phyloP scores from a whole-genome alignment of 768 basidiomycete genomes.

The Serendipita sp. region DNA sequence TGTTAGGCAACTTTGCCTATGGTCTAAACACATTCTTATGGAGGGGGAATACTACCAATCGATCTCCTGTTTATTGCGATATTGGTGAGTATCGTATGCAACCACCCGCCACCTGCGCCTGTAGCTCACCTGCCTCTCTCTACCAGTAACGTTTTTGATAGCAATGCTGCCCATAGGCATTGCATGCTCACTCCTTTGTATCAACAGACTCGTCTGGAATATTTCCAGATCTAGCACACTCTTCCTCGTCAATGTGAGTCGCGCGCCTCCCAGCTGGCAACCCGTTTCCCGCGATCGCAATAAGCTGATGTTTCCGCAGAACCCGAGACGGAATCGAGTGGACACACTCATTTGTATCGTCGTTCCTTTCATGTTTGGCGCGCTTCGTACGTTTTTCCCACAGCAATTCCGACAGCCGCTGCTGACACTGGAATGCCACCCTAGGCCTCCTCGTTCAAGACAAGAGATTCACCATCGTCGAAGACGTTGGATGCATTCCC shows the following conservation, averaged over 20 bases:
- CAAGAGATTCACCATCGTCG: background rate
- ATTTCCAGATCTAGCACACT: background rate
- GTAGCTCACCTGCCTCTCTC: background rate
- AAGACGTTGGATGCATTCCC: background rate
- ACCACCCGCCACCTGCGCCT: background rate
- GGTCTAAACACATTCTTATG: background rate
- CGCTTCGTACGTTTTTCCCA: background rate
- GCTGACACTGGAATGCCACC: background rate
- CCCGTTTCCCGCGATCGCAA: background rate
- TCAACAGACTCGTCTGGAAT: conserved; percentile 2
- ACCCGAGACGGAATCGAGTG: background rate
- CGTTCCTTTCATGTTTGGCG: background rate
- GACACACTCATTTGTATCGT: background rate
- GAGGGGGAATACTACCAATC: background rate
- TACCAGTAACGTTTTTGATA: background rate
- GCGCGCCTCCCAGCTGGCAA: background rate
- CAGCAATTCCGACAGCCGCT: background rate
- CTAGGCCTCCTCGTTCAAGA: background rate
- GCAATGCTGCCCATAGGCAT: background rate
- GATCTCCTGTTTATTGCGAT: conserved; percentile 1
- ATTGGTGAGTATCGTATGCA: background rate
- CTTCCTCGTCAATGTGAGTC: background rate
- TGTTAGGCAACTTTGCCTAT: background rate
- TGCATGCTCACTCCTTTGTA: conserved; percentile 1
- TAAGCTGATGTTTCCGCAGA: background rate